Percentiles rank a stretch among this genome's conserved stretches.
Evolutionary conservation across 805 yeast genomes (phyloP).

Genomic region (Pichia gijzeniarum): DNA sequence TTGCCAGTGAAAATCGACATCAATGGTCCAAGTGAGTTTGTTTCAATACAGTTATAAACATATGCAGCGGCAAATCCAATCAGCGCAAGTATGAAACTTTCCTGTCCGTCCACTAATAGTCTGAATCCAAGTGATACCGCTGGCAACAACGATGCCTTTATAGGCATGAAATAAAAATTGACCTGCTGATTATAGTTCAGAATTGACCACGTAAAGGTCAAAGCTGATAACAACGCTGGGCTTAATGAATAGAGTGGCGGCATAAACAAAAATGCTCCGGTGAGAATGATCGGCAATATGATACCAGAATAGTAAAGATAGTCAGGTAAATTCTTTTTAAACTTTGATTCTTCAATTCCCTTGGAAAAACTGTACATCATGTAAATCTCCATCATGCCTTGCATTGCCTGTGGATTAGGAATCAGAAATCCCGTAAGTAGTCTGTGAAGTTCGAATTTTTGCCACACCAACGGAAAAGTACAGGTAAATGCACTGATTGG

Average conservation of each 20-base stretch:
- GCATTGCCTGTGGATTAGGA: constrained; percentile 36
- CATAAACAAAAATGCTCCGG: constrained; percentile 25
- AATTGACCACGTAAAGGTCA: constrained; percentile 59
- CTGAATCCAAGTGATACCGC: constrained; percentile 35
- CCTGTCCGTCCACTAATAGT: constrained; percentile 39
- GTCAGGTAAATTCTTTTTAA: constrained; percentile 43
- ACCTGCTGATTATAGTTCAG: constrained; percentile 46
- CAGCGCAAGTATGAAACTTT: constrained; percentile 35
- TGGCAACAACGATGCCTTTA: constrained; percentile 52
- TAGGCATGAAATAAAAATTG: constrained; percentile 47
- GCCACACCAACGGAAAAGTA: constrained; percentile 27
- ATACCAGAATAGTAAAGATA: constrained; percentile 48
- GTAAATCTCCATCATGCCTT: constrained; percentile 45
- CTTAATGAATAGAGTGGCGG: constrained; percentile 27
- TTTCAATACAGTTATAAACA: constrained; percentile 55
- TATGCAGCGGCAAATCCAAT: constrained; percentile 54
- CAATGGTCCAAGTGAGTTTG: constrained; percentile 46
- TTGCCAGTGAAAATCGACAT: constrained; percentile 28
- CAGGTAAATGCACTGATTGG: constrained; percentile 22
- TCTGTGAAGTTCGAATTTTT: constrained; percentile 39
- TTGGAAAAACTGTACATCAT: constrained; percentile 51
- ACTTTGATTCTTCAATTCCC: constrained; percentile 50
- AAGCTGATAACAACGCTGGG: constrained; percentile 43
- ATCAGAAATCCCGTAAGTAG: constrained; percentile 45
- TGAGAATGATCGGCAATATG: constrained; percentile 41